These are phyloP conservation scores for Fusarium palustre DNA, from an alignment of 2,329 filamentous ascomycete species.

Conservation along the genomic window DNA sequence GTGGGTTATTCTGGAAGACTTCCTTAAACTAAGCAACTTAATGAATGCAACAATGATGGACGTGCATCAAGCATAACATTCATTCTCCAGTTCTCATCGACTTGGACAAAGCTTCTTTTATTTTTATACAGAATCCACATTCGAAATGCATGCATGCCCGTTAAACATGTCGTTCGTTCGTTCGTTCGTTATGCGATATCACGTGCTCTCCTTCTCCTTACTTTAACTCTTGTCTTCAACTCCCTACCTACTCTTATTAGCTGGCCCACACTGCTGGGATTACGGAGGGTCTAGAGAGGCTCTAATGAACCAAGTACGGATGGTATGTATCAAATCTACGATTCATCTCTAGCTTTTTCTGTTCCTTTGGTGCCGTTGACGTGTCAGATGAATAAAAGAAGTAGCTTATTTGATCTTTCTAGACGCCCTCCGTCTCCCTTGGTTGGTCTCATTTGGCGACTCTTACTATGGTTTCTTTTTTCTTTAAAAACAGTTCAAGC, in stretches of 20 bases:
- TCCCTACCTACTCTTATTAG: slow-evolving; percentile 9
- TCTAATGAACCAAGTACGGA: slow-evolving; percentile 12
- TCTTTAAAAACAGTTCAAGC: background rate
- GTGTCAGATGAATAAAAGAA: slow-evolving; percentile 18
- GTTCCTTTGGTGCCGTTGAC: slow-evolving; percentile 32
- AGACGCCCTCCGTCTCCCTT: slow-evolving; percentile 30
- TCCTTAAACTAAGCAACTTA: background rate
- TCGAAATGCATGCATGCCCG: background rate
- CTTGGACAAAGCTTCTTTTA: background rate
- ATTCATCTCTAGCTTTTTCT: slow-evolving; percentile 32
- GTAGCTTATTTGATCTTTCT: slow-evolving; percentile 20
- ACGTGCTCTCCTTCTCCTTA: slow-evolving; percentile 3
- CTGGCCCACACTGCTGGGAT: slow-evolving; percentile 30
- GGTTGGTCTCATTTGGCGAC: slow-evolving; percentile 11
- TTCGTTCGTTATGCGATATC: background rate
- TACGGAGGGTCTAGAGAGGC: slow-evolving; percentile 14
- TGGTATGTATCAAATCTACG: slow-evolving; percentile 28
- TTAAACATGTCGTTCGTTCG: slow-evolving; percentile 1
- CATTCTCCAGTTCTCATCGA: background rate
- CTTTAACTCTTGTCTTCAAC: slow-evolving; percentile 16
- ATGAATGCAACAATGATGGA: background rate
- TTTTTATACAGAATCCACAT: background rate
- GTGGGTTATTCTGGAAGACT: background rate
- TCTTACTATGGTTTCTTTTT: slow-evolving; percentile 8
- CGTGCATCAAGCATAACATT: slow-evolving; percentile 2